Base-by-base conservation (phyloP, 2,329 filamentous ascomycete genomes). In the Cercospora beticola region DNA sequence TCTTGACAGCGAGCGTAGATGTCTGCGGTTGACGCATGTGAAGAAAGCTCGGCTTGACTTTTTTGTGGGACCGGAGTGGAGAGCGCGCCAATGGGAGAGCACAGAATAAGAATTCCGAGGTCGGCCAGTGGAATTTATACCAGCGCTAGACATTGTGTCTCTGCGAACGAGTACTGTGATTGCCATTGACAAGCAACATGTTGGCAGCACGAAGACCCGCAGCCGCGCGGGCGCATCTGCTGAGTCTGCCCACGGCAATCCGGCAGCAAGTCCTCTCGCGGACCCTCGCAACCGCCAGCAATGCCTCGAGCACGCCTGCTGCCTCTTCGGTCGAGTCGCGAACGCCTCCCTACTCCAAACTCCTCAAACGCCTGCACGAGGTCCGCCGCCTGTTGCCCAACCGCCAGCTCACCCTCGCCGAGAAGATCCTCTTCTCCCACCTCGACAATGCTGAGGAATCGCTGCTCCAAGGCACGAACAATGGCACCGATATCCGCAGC, bases 391-490 rank as follows among this genome's bases (percentile, higher is more conserved):
- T 97, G 9, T 86, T 97, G 36, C 81, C 84, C 8, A 80, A 80
- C 16, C 82, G 86, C 31, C 80, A 85, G 66, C 87, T 99, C 68
- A 97, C 94, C 2, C 87, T 99, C 67, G 93, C 95, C 71, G 95
- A 99, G 83, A 99, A 99, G 87, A 97, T 99, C 76, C 87, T 99
- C 68, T 99, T 98, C 85, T 93, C 94, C 76, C 95, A 99, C 83
- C 85, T 99, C 72, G 90, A 95, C 82, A 92, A 93, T 77, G 88
- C 90, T 6, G 94, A 97, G 81, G 93, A 97, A 80, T 94, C 93
- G 43, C 87, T 99, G 64, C 85, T 97, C 69, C 88, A 87, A 64
- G 88, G 89, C 77, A 97, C 94, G 61, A 87, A 92, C 81, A 92
- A 94, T 86, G 94, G 94, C 74, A 87, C 87, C 62, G 87, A 90